Percentiles rank a stretch among this genome's conserved stretches.
Evolutionary conservation across 345 rosid species (phyloP).

Genomic region (Sonneratia alba): DNA sequence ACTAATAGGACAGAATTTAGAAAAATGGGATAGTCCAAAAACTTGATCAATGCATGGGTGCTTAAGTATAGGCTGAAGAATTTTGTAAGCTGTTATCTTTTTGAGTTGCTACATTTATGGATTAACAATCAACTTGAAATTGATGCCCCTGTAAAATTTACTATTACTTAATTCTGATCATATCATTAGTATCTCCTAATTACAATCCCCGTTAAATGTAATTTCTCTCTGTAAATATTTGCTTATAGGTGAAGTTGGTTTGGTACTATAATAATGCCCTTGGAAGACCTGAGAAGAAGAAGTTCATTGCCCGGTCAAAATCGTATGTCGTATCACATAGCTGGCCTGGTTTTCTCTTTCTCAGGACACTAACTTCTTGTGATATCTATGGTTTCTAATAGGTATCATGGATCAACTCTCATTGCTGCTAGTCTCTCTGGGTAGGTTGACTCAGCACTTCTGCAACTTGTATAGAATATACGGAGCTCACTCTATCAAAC

Average conservation of each 20-base stretch:
- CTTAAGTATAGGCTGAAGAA: background rate
- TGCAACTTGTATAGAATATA: too few relatives aligned
- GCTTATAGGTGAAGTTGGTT: conserved; percentile 67
- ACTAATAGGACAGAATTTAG: background rate
- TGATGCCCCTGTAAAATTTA: background rate
- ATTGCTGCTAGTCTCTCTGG: conserved; percentile 94
- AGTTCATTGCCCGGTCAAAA: conserved; percentile 66
- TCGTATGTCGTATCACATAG: conserved; percentile 28
- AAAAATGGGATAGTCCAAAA: background rate
- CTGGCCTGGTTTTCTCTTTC: conserved; percentile 1
- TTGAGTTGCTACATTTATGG: background rate
- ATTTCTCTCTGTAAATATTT: conserved; percentile 1
- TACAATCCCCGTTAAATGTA: background rate
- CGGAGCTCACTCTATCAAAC: background rate
- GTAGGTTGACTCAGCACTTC: conserved; percentile 22
- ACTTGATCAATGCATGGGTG: background rate
- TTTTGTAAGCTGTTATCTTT: background rate
- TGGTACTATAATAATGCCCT: conserved; percentile 88
- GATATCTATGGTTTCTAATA: conserved; percentile 18
- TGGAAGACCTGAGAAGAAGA: conserved; percentile 78
- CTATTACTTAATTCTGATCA: background rate
- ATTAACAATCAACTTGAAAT: too few relatives aligned
- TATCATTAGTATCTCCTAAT: background rate
- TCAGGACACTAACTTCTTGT: conserved; percentile 1
- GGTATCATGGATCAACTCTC: conserved; percentile 91